Base-by-base conservation (phyloP, 768 basidiomycete species). In the Russula lepida region DNA sequence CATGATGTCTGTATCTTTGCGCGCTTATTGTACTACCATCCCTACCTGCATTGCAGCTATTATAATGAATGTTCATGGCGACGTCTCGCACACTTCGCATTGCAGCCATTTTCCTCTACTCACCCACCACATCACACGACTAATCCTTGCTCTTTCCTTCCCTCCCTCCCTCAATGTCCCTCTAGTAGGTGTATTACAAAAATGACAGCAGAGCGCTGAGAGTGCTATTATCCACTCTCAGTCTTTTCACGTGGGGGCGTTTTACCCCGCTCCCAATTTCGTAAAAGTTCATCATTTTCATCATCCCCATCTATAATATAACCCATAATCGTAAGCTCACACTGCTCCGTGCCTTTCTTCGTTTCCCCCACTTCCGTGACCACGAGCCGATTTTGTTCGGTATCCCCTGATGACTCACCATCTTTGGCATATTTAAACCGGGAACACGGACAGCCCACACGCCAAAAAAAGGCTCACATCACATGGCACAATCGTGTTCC, bases 11-110 rank as follows among this genome's bases (percentile, higher is more conserved):
- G 62, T 63, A 63, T 63, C 57, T 30, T 44, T 48, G 51, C 60
- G 56, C 54, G 60, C 21, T 63, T 63, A 63, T 47, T 63, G 62
- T 63, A 63, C 62, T 35, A 58, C 37, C 47, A 63, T 44, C 56
- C 51, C 21, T 50, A 28, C 44, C 46, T 54, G 62, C 62, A 54
- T 63, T 63, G 62, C 62, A 58, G 62, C 52, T 58, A 54, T 62
- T 62, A 58, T 63, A 63, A 63, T 58, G 52, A 58, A 58, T 58
- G 52, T 54, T 47, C 37, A 37, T 30, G 37, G 28, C 52, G 62
- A 63, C 57, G 56, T 62, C 60, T 32, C 50, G 47, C 55, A n/a
- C 55, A n/a, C 12, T 48, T 58, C 43, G 51, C 55, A 49, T 60
- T 43, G 59, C 59, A 60, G 59, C 54, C n/a, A 54, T 43, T 39